A percentile compares a stretch with the other conserved stretches of the same genome.
These are phyloP conservation scores for Gypsophila paniculata DNA, from an alignment of 179 eudicot genomes.

Conservation along the genomic window DNA sequence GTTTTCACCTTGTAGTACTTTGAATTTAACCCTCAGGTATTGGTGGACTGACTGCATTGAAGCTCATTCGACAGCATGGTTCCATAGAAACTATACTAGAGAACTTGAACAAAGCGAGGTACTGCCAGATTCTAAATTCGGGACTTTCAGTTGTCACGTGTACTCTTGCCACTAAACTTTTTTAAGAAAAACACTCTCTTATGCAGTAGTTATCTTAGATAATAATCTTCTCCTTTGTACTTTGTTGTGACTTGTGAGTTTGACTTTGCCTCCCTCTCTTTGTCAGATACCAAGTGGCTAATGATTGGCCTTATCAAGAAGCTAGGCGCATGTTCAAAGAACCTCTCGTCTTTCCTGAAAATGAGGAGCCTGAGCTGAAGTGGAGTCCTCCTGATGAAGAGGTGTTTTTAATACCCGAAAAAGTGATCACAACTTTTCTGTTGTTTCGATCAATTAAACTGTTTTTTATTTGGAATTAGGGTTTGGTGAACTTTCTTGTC, in stretches of 20 bases:
- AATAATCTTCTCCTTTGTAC: no score
- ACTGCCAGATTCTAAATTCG: not conserved
- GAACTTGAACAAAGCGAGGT: constrained; percentile 83
- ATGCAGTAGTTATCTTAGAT: no score
- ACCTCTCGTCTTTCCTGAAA: constrained; percentile 59
- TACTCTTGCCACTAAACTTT: not conserved
- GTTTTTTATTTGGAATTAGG: no score
- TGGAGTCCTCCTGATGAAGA: constrained; percentile 96
- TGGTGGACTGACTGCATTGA: constrained; percentile 88
- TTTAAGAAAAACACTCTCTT: not conserved
- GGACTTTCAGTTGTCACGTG: constrained; percentile 1
- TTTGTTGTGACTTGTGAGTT: constrained; percentile 15
- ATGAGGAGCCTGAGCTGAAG: constrained; percentile 69
- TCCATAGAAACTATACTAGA: constrained; percentile 77
- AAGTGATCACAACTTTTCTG: no score
- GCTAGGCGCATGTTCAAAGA: constrained; percentile 82
- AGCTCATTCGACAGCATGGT: constrained; percentile 89
- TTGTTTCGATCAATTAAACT: no score
- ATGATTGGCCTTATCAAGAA: constrained; percentile 92
- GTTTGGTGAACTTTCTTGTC: constrained; percentile 78
- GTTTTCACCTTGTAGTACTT: not conserved
- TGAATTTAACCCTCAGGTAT: constrained; percentile 49
- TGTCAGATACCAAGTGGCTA: constrained; percentile 76
- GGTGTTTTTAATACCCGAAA: no score
- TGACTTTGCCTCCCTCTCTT: not conserved